Evolutionary conservation across 208 protist genomes (phyloP), one percentile per base, ranked within the genome.

Genomic region (Eutreptiella sp.): DNA sequence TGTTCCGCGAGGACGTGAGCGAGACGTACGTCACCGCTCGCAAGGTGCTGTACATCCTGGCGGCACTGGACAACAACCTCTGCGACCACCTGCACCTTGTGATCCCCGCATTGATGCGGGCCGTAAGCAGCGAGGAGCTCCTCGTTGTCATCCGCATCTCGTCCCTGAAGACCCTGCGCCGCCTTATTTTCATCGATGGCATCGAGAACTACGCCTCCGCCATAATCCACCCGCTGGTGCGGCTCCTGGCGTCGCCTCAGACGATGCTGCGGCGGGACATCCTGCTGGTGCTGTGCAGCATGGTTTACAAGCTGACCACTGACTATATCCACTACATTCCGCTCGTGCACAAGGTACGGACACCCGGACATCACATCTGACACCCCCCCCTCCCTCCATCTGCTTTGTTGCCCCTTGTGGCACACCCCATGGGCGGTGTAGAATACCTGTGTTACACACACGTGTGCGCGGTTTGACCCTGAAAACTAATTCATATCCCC

Each of bases 81-180:
- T 84, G 90, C 24, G 89, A 92, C 35, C 92, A 89, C 59, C 45
- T 94, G 0, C 80, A 94, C 72, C 48, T 94, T 1, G 76, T 94
- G 0, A 77, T 95, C 5, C 84, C 86, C 14, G 60, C 78, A 2
- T 42, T 92, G 11, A 46, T 90, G 5, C 48, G 66, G 34, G 26
- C 88, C 0, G 46, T 70, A 36, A 67, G 75, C 48, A 0, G 16
- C 3, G 1, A 3, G 9, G 43, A 64, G 19, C 38, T 52, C 1
- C 33, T 63, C 3, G 1, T 60, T 14, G 19, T 23, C 14, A 63
- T 83, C 14, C 45, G 66, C 19, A 32, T 21, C 0, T 26, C 54
- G 0, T 70, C 82, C 14, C 50, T 85, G 4, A 47, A 76, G 43
- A 78, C 80, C 1, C 46, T 89, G 38, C 66, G 64, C 26, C 47